Evolutionary conservation across 1,139 yeast genomes (phyloP).

Genomic region (Candida sanyaensis): DNA sequence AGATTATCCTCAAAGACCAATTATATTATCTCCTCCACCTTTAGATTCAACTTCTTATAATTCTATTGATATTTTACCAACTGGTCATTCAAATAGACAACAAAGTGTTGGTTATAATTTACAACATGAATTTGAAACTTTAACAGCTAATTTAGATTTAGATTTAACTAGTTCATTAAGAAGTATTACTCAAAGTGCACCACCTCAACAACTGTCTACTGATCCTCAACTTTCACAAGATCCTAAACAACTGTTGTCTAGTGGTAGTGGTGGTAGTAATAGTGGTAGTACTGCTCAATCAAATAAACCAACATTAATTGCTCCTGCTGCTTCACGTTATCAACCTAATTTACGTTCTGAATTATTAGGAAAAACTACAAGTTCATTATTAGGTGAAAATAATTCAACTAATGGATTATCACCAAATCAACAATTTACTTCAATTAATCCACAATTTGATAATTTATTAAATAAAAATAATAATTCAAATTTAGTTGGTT

Average conservation of each 20-base stretch:
- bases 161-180: constrained; percentile 29
- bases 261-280: not conserved
- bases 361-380: constrained; percentile 10
- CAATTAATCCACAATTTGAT: constrained; percentile 10
- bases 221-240: constrained; percentile 4
- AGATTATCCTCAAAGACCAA: constrained; percentile 30
- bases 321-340: constrained; percentile 16
- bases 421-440: constrained; percentile 18
- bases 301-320: constrained; percentile 11
- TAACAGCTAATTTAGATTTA: constrained; percentile 49
- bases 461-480: constrained; percentile 14
- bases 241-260: constrained; percentile 1
- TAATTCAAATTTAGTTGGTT: constrained; percentile 6
- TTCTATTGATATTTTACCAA: not conserved
- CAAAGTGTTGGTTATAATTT: constrained; percentile 47
- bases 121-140: constrained; percentile 49
- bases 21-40: constrained; percentile 44
- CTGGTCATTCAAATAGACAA: constrained; percentile 31
- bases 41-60: constrained; percentile 22
- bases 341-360: constrained; percentile 7
- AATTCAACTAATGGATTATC: constrained; percentile 17
- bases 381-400: constrained; percentile 22
- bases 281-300: no score
- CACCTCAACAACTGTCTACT: constrained; percentile 2
- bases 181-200: constrained; percentile 5